Conservation (phyloP, 1,139 yeast species). For the Ashbya aceris region DNA sequence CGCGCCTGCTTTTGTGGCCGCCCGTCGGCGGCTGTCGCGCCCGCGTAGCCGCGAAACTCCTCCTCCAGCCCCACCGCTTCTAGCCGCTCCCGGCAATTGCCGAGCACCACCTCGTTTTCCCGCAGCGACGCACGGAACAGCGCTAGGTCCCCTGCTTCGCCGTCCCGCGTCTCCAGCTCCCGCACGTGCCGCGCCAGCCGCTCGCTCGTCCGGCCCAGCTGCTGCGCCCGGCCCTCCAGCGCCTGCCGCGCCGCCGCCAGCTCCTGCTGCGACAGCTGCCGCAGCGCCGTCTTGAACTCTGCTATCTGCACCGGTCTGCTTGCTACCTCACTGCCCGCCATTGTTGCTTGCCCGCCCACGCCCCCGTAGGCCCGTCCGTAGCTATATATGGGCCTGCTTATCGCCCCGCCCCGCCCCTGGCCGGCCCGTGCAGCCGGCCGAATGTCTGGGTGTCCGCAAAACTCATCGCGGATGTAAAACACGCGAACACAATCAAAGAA, state of each 20-base stretch:
- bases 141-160: conserved; percentile 25
- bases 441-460: neutral
- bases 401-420: neutral
- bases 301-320: conserved; percentile 31
- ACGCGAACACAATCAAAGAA: conserved; percentile 3
- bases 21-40: neutral
- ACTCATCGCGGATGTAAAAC: conserved; percentile 1
- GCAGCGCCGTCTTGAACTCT: conserved; percentile 32
- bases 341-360: neutral
- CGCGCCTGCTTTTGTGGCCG: neutral
- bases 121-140: conserved; percentile 30
- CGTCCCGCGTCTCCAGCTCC: conserved; percentile 24
- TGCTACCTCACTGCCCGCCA: neutral
- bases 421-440: neutral
- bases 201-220: conserved; percentile 31
- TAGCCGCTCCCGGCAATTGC: conserved; percentile 30
- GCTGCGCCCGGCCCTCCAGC: conserved; percentile 28
- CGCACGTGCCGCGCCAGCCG: conserved; percentile 27
- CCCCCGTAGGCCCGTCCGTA: neutral
- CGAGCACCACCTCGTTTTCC: conserved; percentile 31
- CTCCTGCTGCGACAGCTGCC: conserved; percentile 29
- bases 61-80: conserved; percentile 29
- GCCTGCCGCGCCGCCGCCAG: conserved; percentile 23
- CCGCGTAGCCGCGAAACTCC: too few species aligned
- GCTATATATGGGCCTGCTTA: neutral